These are phyloP conservation scores for Patellaria atrata DNA, from an alignment of 495 filamentous ascomycete species.

Conservation along the genomic window DNA sequence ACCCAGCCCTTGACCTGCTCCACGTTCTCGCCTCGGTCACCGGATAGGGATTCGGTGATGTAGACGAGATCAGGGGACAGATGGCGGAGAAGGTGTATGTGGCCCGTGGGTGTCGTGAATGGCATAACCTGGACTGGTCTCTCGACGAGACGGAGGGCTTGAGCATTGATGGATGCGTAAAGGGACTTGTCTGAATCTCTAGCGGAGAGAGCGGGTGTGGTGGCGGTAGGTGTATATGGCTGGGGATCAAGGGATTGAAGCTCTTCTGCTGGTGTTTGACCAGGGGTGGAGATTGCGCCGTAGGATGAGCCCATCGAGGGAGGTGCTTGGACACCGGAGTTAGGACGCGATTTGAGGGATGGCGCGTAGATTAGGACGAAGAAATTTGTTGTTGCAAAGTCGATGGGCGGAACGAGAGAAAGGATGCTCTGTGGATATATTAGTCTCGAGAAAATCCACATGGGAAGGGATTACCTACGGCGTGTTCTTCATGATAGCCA, in stretches of 20 bases:
- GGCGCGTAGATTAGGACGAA: constrained; percentile 85
- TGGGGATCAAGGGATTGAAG: constrained; percentile 36
- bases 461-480: constrained; percentile 39
- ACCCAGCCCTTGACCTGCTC: constrained; percentile 49
- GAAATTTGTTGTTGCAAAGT: constrained; percentile 52
- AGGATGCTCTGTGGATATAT: constrained; percentile 57
- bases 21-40: constrained; percentile 20
- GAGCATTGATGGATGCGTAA: constrained; percentile 61
- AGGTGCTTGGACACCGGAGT: constrained; percentile 33
- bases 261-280: constrained; percentile 51
- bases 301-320: constrained; percentile 71
- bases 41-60: constrained; percentile 30
- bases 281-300: constrained; percentile 68
- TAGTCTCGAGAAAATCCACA: constrained; percentile 19
- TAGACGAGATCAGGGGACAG: constrained; percentile 72
- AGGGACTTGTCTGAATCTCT: constrained; percentile 30
- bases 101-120: constrained; percentile 63
- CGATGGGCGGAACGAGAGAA: constrained; percentile 64
- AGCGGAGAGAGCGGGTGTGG: constrained; percentile 17
- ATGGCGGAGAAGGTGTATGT: constrained; percentile 71
- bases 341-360: constrained; percentile 38
- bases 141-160: constrained; percentile 62
- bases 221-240: constrained; percentile 13
- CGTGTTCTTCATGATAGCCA: constrained; percentile 53
- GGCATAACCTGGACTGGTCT: constrained; percentile 76